Evolutionary conservation across 768 basidiomycete species (phyloP).

Genomic region (Leucocoprinus sp.): DNA sequence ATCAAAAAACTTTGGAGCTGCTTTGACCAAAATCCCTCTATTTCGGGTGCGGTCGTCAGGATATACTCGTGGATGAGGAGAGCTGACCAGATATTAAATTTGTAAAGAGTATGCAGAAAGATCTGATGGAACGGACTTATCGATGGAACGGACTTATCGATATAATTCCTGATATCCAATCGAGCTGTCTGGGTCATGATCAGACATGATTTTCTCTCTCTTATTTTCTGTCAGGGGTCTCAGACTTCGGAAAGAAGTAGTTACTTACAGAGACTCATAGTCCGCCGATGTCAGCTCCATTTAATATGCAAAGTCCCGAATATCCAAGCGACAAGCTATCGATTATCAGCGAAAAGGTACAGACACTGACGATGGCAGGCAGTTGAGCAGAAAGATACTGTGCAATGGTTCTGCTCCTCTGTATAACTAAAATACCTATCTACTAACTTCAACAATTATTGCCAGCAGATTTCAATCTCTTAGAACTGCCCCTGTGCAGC

Average conservation of each 20-base stretch:
- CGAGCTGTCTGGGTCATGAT: not conserved
- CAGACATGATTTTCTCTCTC: too few relatives aligned
- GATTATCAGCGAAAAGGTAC: too few relatives aligned
- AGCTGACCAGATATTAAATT: not conserved
- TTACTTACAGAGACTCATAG: constrained; percentile 4
- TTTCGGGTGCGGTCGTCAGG: constrained; percentile 3
- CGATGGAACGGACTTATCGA: too few relatives aligned
- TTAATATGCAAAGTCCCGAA: not conserved
- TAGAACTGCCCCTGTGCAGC: too few relatives aligned
- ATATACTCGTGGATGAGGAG: constrained; percentile 7
- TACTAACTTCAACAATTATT: too few relatives aligned
- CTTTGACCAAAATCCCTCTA: constrained; percentile 4
- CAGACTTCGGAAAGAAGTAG: not conserved
- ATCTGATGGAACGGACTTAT: not conserved
- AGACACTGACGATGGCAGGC: too few relatives aligned
- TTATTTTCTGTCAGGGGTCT: too few relatives aligned
- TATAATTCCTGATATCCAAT: constrained; percentile 1
- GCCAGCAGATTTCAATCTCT: too few relatives aligned
- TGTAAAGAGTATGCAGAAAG: not conserved
- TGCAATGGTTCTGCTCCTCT: too few relatives aligned
- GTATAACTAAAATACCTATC: too few relatives aligned
- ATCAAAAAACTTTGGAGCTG: not conserved
- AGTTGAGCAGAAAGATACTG: too few relatives aligned
- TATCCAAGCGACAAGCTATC: too few relatives aligned
- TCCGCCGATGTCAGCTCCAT: constrained; percentile 1